Evolutionary conservation across 805 yeast species (phyloP).

Genomic region (Ogataea paradorogensis): DNA sequence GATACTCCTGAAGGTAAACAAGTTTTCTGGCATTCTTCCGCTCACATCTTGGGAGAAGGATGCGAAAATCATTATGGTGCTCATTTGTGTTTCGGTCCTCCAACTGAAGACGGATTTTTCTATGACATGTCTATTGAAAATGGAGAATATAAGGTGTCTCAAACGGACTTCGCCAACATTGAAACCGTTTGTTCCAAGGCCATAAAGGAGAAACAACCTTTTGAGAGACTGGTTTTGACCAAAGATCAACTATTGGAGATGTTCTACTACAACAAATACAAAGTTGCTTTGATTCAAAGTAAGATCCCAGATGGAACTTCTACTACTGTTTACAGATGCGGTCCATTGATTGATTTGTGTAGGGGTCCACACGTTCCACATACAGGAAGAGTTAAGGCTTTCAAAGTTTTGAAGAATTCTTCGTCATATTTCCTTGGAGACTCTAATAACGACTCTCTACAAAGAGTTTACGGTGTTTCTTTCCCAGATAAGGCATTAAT

Average conservation of each 20-base stretch:
- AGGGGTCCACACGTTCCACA: conserved; percentile 97
- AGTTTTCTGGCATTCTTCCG: conserved; percentile 99
- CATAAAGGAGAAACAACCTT: conserved; percentile 91
- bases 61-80: conserved; percentile 96
- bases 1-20: conserved; percentile 91
- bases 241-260: conserved; percentile 88
- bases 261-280: conserved; percentile 95
- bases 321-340: conserved; percentile 96
- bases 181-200: conserved; percentile 87
- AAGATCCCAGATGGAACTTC: conserved; percentile 96
- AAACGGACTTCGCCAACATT: conserved; percentile 76
- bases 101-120: conserved; percentile 96
- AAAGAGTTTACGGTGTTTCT: conserved; percentile 95
- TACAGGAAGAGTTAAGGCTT: conserved; percentile 93
- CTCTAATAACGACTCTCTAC: conserved; percentile 86
- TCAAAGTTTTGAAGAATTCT: conserved; percentile 92
- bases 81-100: conserved; percentile 92
- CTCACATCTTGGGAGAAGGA: conserved; percentile 97
- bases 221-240: conserved; percentile 87
- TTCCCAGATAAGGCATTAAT: conserved; percentile 97
- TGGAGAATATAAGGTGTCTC: conserved; percentile 73
- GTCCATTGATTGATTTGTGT: conserved; percentile 94
- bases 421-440: conserved; percentile 96
- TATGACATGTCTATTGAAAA: conserved; percentile 88
- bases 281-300: conserved; percentile 77